These are phyloP conservation scores for Austroboletus novae-zelandiae DNA, from an alignment of 1,284 basidiomycete genomes.

Conservation along the genomic window DNA sequence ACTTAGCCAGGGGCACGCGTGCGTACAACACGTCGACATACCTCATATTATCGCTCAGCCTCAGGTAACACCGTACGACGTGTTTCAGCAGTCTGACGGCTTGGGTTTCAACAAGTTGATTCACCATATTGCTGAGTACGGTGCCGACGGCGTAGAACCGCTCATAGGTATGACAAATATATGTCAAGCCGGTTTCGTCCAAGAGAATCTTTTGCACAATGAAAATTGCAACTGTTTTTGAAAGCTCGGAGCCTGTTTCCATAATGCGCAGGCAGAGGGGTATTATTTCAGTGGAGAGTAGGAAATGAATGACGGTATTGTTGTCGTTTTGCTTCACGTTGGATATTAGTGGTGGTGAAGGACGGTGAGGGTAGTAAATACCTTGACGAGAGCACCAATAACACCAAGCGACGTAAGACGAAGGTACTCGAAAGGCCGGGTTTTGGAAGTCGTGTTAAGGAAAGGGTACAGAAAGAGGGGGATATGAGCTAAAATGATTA, in stretches of 20 bases:
- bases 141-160: slow-evolving; percentile 99
- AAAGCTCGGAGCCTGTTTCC: slow-evolving; percentile 99
- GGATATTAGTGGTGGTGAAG: slow-evolving; percentile 2
- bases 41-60: slow-evolving; percentile 95
- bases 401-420: slow-evolving; percentile 97
- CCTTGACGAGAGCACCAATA: slow-evolving; percentile 98
- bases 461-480: slow-evolving; percentile 99
- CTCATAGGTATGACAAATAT: slow-evolving; percentile 99
- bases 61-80: slow-evolving; percentile 95
- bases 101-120: slow-evolving; percentile 94
- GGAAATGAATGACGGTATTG: slow-evolving; percentile 97
- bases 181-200: slow-evolving; percentile 96
- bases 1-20: slow-evolving; percentile 9
- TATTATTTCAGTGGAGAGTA: slow-evolving; percentile 99
- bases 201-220: slow-evolving; percentile 99
- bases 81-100: slow-evolving; percentile 97
- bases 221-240: slow-evolving; percentile 99
- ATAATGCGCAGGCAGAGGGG: slow-evolving; percentile 99
- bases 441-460: slow-evolving; percentile 98
- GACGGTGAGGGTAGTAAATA: slow-evolving; percentile 26
- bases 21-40: slow-evolving; percentile 38
- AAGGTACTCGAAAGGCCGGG: slow-evolving; percentile 97
- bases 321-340: slow-evolving; percentile 91
- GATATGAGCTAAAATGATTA: slow-evolving; percentile 77
- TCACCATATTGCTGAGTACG: slow-evolving; percentile 98